Evolutionary conservation across 2,329 filamentous ascomycete genomes (phyloP), one percentile per base, ranked within the genome.

Genomic region (Microcyclosporella mali): DNA sequence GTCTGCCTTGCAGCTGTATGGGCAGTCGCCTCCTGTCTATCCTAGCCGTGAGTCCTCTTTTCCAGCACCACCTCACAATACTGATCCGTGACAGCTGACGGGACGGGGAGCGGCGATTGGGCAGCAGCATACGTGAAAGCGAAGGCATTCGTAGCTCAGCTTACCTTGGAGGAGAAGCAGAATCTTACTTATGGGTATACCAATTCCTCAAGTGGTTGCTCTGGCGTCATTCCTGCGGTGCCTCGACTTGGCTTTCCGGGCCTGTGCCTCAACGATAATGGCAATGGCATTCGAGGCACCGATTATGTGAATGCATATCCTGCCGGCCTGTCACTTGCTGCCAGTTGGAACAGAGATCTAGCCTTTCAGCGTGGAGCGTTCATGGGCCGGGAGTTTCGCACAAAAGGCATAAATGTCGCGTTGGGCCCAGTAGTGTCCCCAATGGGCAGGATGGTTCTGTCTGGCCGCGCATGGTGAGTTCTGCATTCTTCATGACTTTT

Each of bases 151-250:
- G 88, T 95, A 34, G 84, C 83, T 8, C 81, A 88, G 61, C 68
- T 95, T 66, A 94, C 88, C 1, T 73, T 95, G 28, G 61, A 81
- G 8, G 89, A 95, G 65, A 95, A 95, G 70, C 88, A 97, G 66
- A 97, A 97, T 65, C 65, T 98, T 51, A 97, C 90, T 2, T 95
- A 89, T 1, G 90, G 90, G 63, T 78, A 84, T 51, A 88, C 88
- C 33, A 86, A 83, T 82, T 63, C 75, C 63, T 69, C 77, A 37
- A 85, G 85, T 47, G 72, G 76, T 50, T 92, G 87, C 56, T 87
- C 94, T 10, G 88, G 88, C 48, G 83, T 92, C 55, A 64, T 60
- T 21, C 85, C 85, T 31, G 70, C 82, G 6, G 73, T 88, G 31
- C 84, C 84, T 12, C 75, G 83, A 29, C 68, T 88, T 4, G 82